Percentiles rank a stretch among this genome's conserved stretches.
These are phyloP conservation scores for Saccharomycopsis microspora DNA, from an alignment of 805 yeast species.

Conservation along the genomic window DNA sequence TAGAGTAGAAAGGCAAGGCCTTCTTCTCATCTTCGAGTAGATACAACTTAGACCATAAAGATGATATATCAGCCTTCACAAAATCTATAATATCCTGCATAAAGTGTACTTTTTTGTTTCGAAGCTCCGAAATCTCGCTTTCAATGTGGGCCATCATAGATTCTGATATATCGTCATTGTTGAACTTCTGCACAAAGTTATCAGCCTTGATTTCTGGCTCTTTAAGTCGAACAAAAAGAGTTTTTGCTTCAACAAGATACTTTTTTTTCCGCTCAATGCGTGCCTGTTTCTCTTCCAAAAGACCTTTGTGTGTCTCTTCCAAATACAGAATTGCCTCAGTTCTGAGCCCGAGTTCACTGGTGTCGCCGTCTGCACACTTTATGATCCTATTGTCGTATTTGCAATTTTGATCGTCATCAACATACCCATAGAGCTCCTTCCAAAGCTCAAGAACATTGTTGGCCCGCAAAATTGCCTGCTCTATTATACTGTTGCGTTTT, in stretches of 20 bases:
- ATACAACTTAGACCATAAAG: conserved; percentile 51
- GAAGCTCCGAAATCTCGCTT: conserved; percentile 45
- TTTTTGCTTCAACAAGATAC: conserved; percentile 29
- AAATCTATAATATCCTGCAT: conserved; percentile 60
- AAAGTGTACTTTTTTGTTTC: conserved; percentile 46
- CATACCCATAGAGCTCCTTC: conserved; percentile 8
- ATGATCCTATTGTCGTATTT: conserved; percentile 9
- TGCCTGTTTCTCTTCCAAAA: conserved; percentile 25
- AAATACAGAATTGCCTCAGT: conserved; percentile 20
- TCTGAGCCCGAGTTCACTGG: conserved; percentile 8
- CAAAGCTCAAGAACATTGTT: conserved; percentile 11
- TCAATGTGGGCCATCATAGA: conserved; percentile 38
- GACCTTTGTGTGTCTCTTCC: conserved; percentile 22
- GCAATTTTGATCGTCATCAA: neutral
- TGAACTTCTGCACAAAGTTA: conserved; percentile 23
- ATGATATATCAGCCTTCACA: conserved; percentile 45
- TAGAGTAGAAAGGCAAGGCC: conserved; percentile 33
- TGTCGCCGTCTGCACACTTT: conserved; percentile 14
- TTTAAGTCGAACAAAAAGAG: conserved; percentile 47
- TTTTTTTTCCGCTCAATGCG: conserved; percentile 22
- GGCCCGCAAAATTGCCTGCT: conserved; percentile 7
- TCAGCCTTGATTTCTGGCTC: conserved; percentile 26
- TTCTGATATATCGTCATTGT: conserved; percentile 30
- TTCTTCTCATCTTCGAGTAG: conserved; percentile 41
- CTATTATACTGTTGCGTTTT: conserved; percentile 15